Conservation (phyloP, 176 grass and related monocot species). For the Hyparrhenia diplandra region DNA sequence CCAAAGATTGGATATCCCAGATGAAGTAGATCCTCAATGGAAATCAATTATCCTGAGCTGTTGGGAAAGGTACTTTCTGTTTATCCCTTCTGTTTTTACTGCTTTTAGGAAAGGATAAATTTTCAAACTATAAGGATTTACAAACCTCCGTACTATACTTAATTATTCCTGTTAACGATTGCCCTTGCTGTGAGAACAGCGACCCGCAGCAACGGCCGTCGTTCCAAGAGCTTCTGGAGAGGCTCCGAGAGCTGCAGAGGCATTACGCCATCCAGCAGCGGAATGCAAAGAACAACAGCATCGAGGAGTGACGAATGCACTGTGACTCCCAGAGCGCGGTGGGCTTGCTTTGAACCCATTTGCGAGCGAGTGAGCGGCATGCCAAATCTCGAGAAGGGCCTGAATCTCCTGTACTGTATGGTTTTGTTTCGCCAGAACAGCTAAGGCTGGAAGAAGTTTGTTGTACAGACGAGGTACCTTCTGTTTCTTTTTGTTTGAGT, state of each 20-base stretch:
- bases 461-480: constrained; percentile 16
- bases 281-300: constrained; percentile 41
- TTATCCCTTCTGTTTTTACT: not conserved
- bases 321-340: not conserved
- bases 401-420: not conserved
- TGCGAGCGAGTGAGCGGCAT: not conserved
- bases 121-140: not conserved
- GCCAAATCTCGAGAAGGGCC: not conserved
- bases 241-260: constrained; percentile 61
- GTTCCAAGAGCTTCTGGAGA: constrained; percentile 78
- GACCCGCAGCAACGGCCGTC: constrained; percentile 66
- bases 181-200: constrained; percentile 38
- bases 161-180: constrained; percentile 7
- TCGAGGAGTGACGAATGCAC: constrained; percentile 40
- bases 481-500: constrained; percentile 7
- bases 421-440: constrained; percentile 7
- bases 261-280: constrained; percentile 65
- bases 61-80: constrained; percentile 67
- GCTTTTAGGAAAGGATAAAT: not conserved
- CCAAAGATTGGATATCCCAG: constrained; percentile 80
- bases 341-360: not conserved
- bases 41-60: constrained; percentile 78
- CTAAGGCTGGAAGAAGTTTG: constrained; percentile 29
- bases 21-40: constrained; percentile 78
- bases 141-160: not conserved